Base-by-base conservation (phyloP, 352 stramenopile genomes). In the Thraustochytrium sp. region DNA sequence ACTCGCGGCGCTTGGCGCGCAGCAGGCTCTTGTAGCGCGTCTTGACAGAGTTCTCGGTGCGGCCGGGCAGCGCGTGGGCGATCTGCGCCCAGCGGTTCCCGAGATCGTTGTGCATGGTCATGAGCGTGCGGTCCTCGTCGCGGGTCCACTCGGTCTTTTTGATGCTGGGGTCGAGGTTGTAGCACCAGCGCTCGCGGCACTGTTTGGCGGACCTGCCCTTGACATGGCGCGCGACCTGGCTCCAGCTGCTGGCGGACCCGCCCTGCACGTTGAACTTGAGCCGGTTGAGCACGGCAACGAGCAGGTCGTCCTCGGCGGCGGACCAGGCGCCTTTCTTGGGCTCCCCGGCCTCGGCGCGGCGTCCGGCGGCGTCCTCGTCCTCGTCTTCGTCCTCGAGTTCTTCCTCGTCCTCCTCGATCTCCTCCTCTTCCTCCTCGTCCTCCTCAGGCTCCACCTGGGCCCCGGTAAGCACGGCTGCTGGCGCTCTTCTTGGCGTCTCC, bases 61-160 rank as follows among this genome's bases (percentile, higher is more conserved):
- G 90, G 2, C 92, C 92, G 76, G 92, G 90, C 2, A 95, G 85
- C 36, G 93, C 85, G 82, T 92, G 89, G 18, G 91, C 90, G 72
- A 95, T 95, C 84, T 94, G 88, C 2, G 91, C 93, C 92, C 92
- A 95, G 63, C 93, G 92, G 87, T 95, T 95, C 44, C 92, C 92
- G 0, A 95, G 88, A 21, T 89, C 88, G 44, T 88, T 86, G 55
- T 95, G 92, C 36, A 90, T 89, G 0, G 86, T 88, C 0, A 95
- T 86, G 59, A 95, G 92, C 16, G 93, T 82, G 26, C 87, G 87
- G 82, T 95, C 92, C 82, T 96, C 92, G 38, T 93, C 91, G 77
- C 93, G 90, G 13, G 92, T 94, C 86, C 93, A 96, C 44, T 90
- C 89, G 29, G 90, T 91, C 87, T 96, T 95, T 86, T 93, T 93